phyloP scores from a whole-genome alignment of 495 filamentous ascomycete species.

The Hypoxylon intermedium region DNA sequence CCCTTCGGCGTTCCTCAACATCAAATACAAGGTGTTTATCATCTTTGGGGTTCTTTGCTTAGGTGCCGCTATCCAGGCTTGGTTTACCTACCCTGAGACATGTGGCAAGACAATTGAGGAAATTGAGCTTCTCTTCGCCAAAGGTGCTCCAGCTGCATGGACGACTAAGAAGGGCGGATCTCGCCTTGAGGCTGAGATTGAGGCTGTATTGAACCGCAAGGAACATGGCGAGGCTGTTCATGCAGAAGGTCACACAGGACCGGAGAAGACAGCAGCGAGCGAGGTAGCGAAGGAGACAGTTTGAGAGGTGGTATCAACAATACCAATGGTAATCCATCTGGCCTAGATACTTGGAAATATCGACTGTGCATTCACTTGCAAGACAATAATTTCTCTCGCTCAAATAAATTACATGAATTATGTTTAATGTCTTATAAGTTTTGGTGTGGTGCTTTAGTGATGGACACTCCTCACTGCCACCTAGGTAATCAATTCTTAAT shows the following conservation, averaged over 20 bases:
- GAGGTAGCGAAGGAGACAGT: conserved; percentile 28
- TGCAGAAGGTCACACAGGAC: conserved; percentile 19
- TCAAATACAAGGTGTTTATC: conserved; percentile 74
- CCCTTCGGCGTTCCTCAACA: conserved; percentile 73
- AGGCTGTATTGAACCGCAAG: conserved; percentile 48
- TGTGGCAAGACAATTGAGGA: conserved; percentile 75
- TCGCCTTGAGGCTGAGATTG: conserved; percentile 52
- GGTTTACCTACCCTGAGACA: conserved; percentile 75
- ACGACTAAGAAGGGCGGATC: conserved; percentile 64
- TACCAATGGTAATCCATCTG: neutral
- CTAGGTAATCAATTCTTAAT: no score
- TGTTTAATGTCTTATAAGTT: no score
- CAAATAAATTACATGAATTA: no score
- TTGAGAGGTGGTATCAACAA: neutral
- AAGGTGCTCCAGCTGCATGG: conserved; percentile 62
- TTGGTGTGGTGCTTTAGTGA: no score
- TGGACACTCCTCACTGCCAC: no score
- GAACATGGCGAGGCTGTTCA: conserved; percentile 35
- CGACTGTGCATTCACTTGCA: no score
- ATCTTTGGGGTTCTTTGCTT: conserved; percentile 77
- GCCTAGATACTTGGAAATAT: no score
- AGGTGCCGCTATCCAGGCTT: conserved; percentile 68
- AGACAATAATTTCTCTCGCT: no score
- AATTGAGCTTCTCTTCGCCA: conserved; percentile 66
- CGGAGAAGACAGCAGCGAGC: conserved; percentile 21